phyloP scores from a whole-genome alignment of 164 flowering plant species.

The Liriodendron chinense region DNA sequence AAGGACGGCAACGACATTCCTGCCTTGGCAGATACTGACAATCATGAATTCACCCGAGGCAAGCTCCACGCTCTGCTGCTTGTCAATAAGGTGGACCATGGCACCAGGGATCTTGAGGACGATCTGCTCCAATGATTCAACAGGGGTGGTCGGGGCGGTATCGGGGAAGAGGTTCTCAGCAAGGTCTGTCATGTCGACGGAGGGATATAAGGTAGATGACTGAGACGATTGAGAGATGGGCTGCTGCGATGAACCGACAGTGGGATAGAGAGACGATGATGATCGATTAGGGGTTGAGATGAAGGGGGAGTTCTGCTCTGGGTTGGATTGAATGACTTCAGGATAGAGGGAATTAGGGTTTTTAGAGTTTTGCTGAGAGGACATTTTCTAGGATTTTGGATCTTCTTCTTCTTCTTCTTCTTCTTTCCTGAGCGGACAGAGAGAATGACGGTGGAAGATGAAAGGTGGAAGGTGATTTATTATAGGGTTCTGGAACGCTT shows the following conservation, averaged over 20 bases:
- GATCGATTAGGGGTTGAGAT: conserved; percentile 12
- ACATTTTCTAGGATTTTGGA: not conserved
- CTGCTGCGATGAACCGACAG: conserved; percentile 1
- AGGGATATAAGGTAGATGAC: conserved; percentile 32
- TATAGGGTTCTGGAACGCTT: not conserved
- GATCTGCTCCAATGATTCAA: conserved; percentile 48
- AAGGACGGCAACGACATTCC: conserved; percentile 56
- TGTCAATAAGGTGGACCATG: conserved; percentile 73
- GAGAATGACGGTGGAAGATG: not conserved
- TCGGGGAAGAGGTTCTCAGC: conserved; percentile 54
- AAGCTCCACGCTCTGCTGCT: conserved; percentile 72
- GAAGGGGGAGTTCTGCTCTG: conserved; percentile 22
- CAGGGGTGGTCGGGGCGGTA: conserved; percentile 14
- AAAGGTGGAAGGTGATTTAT: not conserved
- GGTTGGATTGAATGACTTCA: conserved; percentile 28
- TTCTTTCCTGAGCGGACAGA: no score
- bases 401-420: no score
- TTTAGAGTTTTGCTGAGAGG: not conserved
- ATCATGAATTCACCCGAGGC: conserved; percentile 66
- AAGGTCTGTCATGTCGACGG: conserved; percentile 35
- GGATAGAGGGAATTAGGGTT: conserved; percentile 25
- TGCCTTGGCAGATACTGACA: conserved; percentile 51
- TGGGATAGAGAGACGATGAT: conserved; percentile 10
- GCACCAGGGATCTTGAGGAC: conserved; percentile 62
- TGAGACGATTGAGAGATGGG: conserved; percentile 8